A percentile compares a stretch with the other conserved stretches of the same genome.
These are phyloP conservation scores for Chrysochromulina tobinii DNA, from an alignment of 78 protist genomes.

Conservation along the genomic window DNA sequence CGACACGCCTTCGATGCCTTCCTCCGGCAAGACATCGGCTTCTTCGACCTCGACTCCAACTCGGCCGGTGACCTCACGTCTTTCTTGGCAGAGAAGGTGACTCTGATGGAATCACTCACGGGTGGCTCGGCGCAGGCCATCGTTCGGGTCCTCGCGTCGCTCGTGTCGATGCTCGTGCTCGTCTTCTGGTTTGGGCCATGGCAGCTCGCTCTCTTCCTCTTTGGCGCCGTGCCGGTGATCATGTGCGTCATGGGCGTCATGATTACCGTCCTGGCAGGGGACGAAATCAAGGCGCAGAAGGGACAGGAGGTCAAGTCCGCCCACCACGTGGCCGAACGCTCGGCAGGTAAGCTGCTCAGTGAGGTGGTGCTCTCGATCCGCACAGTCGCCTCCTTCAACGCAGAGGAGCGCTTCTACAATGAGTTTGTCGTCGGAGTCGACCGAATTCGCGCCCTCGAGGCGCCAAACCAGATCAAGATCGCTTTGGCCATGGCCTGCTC, in stretches of 20 bases:
- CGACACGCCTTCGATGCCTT: background rate
- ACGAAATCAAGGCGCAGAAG: background rate
- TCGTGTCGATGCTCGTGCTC: background rate
- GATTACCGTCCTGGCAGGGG: background rate
- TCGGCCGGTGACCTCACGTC: background rate
- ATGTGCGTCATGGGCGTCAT: background rate
- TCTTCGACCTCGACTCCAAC: background rate
- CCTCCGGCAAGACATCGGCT: background rate
- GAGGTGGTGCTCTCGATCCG: background rate
- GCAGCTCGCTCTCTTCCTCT: background rate
- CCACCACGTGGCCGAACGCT: no score
- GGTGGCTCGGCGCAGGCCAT: background rate
- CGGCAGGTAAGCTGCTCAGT: background rate
- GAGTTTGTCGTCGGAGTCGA: background rate
- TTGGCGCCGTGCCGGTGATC: background rate
- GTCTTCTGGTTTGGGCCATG: background rate
- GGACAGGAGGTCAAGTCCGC: background rate
- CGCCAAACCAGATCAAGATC: background rate
- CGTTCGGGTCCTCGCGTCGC: background rate
- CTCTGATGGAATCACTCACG: background rate
- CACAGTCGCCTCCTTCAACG: constrained; percentile 1
- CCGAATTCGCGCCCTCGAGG: background rate
- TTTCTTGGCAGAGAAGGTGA: background rate
- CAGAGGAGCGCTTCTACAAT: background rate
- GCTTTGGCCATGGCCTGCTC: background rate